A percentile compares a stretch with the other conserved stretches of the same genome.
These are phyloP conservation scores for Tranzscheliella williamsii DNA, from an alignment of 1,284 basidiomycete genomes.

Conservation along the genomic window DNA sequence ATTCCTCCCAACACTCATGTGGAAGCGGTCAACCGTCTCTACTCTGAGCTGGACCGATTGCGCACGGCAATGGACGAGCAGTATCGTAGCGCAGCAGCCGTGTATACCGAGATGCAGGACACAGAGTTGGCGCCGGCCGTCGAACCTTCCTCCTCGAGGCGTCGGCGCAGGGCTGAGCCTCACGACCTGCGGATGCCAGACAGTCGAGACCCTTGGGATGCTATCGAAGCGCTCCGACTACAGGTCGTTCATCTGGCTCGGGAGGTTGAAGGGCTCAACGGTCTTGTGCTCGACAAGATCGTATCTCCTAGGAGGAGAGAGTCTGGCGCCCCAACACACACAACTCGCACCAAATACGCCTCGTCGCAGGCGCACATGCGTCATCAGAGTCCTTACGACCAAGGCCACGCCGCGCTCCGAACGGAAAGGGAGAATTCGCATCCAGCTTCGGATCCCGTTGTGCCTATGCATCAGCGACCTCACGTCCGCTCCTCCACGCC, in stretches of 20 bases:
- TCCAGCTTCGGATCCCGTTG: constrained; percentile 21
- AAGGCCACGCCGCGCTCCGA: too few relatives aligned
- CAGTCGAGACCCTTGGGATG: constrained; percentile 31
- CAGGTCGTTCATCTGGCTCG: constrained; percentile 27
- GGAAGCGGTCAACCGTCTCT: constrained; percentile 32
- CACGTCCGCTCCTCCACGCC: neutral
- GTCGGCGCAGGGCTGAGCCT: neutral
- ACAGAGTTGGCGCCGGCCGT: neutral
- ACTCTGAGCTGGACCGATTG: constrained; percentile 31
- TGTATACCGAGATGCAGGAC: neutral
- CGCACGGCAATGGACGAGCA: constrained; percentile 32
- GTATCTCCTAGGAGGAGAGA: neutral
- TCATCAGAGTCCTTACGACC: neutral
- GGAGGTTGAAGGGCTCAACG: constrained; percentile 35
- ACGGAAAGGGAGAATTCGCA: constrained; percentile 6
- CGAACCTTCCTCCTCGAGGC: neutral
- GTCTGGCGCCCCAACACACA: too few relatives aligned
- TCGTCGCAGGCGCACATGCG: neutral
- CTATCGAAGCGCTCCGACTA: constrained; percentile 28
- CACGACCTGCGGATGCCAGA: too few relatives aligned
- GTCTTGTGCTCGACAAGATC: constrained; percentile 25
- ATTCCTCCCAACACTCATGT: constrained; percentile 9
- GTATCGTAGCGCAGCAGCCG: constrained; percentile 10
- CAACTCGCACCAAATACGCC: neutral
- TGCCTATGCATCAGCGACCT: neutral